phyloP scores from a whole-genome alignment of 2,329 filamentous ascomycete genomes.

The Chrysoporthe austroafricana region DNA sequence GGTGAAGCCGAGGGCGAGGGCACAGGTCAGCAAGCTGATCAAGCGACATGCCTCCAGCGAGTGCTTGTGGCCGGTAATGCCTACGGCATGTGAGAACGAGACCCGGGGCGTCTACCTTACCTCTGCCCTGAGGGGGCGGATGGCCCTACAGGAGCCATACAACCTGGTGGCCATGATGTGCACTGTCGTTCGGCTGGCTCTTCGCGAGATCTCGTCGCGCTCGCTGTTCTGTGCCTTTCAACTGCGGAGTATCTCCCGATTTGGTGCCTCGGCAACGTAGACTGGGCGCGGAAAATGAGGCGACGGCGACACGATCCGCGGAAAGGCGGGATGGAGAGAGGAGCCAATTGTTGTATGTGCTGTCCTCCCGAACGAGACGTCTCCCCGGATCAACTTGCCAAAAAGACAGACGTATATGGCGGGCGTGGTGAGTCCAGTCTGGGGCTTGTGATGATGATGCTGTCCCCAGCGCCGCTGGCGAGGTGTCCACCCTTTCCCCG shows the following conservation, averaged over 20 bases:
- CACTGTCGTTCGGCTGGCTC: not conserved
- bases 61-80: not conserved
- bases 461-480: not conserved
- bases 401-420: not conserved
- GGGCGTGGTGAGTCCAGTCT: not conserved
- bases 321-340: not conserved
- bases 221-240: not conserved
- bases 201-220: not conserved
- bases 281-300: not conserved
- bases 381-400: not conserved
- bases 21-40: slow-evolving; percentile 3
- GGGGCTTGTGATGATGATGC: not conserved
- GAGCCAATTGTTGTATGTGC: not conserved
- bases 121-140: slow-evolving; percentile 17
- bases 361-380: not conserved
- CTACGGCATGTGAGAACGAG: too few species aligned
- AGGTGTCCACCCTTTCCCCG: not conserved
- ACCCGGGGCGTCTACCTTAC: slow-evolving; percentile 8
- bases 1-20: not conserved
- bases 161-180: slow-evolving; percentile 24
- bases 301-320: not conserved
- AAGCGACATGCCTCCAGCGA: not conserved
- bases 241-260: not conserved
- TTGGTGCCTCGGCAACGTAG: not conserved
- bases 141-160: slow-evolving; percentile 25